Base-by-base conservation (phyloP, 2,329 filamentous ascomycete species). In the Nemania sp. region DNA sequence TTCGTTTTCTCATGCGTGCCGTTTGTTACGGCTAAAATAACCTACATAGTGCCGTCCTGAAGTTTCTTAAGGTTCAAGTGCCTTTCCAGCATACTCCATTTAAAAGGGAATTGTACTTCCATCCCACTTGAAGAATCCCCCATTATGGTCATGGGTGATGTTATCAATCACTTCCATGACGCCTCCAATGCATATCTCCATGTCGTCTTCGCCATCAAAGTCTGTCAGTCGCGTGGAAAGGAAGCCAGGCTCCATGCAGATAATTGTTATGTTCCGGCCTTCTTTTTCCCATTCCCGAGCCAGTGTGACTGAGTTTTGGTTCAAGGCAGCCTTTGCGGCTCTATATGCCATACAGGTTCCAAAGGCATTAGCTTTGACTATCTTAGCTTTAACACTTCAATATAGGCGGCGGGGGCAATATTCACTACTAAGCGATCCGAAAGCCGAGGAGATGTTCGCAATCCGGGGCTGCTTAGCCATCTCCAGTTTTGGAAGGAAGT, bases 261-360 rank as follows among this genome's bases (percentile, higher is more conserved):
- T 24, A 27, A 52, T 52, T 29, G 49, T 52, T 6, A 52, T 10
- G 29, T 52, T 13, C 11, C 24, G 49, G 4, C 26, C 26, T 52
- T 52, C 49, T 29, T 27, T 29, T 18, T 52, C 49, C 49, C 49
- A 52, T 52, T 52, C 49, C 26, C 49, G 27, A 29, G 49, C 49
- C 13, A 52, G 11, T 41, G 52, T 55, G 29, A 55, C 32, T 2
- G 52, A 55, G 29, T 38, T 55, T 27, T 55, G 52, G 32, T 55
- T 55, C n/a, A 55, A 32, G 4, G 52, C 52, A 24, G 52, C n/a
- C 20, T 55, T 55, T 15, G 52, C 52, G 38, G 52, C 24, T 55
- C 52, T 55, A 41, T 55, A 55, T 24, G 52, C 52, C 52, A 55
- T 55, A 55, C 52, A 55, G 29, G 52, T 55, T 38, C 52, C 52